Evolutionary conservation across 768 basidiomycete species (phyloP), one percentile per base, ranked within the genome.

Genomic region (Termitomyces sp.): DNA sequence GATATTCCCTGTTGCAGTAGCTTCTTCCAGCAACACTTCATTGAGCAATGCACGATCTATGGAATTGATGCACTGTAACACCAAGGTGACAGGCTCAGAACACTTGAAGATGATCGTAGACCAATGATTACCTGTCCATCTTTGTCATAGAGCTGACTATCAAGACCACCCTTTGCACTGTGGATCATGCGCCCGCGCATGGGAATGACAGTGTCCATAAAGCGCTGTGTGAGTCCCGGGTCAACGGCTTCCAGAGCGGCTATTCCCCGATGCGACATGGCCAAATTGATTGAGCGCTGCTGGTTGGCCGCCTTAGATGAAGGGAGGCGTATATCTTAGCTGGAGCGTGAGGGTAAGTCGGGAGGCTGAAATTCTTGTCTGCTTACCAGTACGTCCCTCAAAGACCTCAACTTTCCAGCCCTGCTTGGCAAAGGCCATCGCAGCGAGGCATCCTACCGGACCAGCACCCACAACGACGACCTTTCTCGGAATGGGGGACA

Each of bases 101-200:
- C 45, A 51, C 51, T 54, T 64, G 60, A 39, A 56, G 56, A 37
- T 33, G 9, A 44, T 16, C 24, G 36, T n/a, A 47, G 49, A 60
- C 59, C 56, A 64, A 64, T 37, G 41, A 60, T 68, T 66, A 89
- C 94, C 84, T 94, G 92, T 67, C 90, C 90, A 70, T 91, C 79
- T 68, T 81, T 86, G 72, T 96, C 95, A 73, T 97, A 97, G 52
- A 77, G 73, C 75, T 96, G 94, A 64, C 92, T 93, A 66, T 92
- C 84, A 62, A 83, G 77, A 63, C 81, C 80, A 57, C 91, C 90
- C 64, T 83, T 75, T 60, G 70, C 67, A 66, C 85, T 83, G 75
- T 98, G 96, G 62, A 98, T 92, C 93, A 98, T 96, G 51, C 96
- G 82, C 45, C 94, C 95, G 65, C 81, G 85, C 94, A 98, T 95